Evolutionary conservation across 805 yeast genomes (phyloP).

Genomic region (Starmerella scarabaei): DNA sequence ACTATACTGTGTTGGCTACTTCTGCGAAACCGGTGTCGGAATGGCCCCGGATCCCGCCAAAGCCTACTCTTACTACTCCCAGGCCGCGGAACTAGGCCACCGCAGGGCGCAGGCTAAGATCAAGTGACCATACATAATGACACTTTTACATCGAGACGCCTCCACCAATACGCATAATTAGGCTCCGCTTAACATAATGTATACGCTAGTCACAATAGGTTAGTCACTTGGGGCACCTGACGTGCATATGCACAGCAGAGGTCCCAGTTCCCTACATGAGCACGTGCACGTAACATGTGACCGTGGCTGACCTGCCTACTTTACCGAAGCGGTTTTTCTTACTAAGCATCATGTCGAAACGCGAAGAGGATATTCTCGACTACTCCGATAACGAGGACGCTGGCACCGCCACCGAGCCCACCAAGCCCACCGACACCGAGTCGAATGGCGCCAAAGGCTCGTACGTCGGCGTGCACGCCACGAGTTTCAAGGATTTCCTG

Average conservation of each 20-base stretch:
- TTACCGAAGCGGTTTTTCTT: too few species aligned
- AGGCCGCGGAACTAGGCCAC: slow-evolving; percentile 54
- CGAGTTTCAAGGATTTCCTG: slow-evolving; percentile 95
- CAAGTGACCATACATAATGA: too few species aligned
- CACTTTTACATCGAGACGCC: too few species aligned
- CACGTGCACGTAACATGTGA: too few species aligned
- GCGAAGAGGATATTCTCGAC: slow-evolving; percentile 98
- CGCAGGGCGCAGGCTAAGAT: too few species aligned
- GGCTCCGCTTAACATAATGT: too few species aligned
- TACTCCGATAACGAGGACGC: slow-evolving; percentile 97
- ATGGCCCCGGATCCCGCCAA: slow-evolving; percentile 35
- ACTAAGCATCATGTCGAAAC: slow-evolving; percentile 19
- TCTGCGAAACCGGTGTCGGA: slow-evolving; percentile 59
- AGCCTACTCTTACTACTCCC: slow-evolving; percentile 43
- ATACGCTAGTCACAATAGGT: too few species aligned
- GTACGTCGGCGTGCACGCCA: slow-evolving; percentile 94
- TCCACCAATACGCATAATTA: too few species aligned
- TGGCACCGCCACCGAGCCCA: slow-evolving; percentile 34
- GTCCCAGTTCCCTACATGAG: too few species aligned
- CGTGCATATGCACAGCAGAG: too few species aligned
- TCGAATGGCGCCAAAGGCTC: slow-evolving; percentile 67
- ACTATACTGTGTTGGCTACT: slow-evolving; percentile 59
- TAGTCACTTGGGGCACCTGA: too few species aligned
- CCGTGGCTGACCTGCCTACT: too few species aligned
- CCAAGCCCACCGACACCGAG: slow-evolving; percentile 4